A percentile compares a stretch with the other conserved stretches of the same genome.
phyloP scores from a whole-genome alignment of 164 flowering plant genomes.

The Dillenia turbinata region DNA sequence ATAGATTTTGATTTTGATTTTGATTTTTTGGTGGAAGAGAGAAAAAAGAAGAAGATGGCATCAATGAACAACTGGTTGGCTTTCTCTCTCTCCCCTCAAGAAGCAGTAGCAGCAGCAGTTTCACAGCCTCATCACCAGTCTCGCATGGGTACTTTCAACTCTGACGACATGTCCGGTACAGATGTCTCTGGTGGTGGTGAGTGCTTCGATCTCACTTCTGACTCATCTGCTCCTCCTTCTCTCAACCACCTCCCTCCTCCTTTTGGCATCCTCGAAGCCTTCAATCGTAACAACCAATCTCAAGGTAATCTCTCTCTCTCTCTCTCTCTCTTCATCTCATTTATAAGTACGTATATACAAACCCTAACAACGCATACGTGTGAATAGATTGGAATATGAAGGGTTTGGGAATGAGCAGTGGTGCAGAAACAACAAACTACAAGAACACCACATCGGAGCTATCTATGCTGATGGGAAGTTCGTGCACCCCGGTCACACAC shows the following conservation, averaged over 20 bases:
- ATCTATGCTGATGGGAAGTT: conserved; percentile 38
- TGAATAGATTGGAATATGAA: conserved; percentile 70
- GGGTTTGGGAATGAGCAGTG: conserved; percentile 28
- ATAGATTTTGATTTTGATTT: background rate
- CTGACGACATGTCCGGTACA: conserved; percentile 45
- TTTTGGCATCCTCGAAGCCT: conserved; percentile 56
- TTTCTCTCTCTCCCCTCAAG: conserved; percentile 82
- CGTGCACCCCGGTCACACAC: conserved; percentile 17
- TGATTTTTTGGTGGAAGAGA: background rate
- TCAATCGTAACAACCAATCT: conserved; percentile 42
- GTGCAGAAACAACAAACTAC: conserved; percentile 19
- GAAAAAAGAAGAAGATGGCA: conserved; percentile 28
- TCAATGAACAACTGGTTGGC: conserved; percentile 91
- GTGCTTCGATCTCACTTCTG: conserved; percentile 61
- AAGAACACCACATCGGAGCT: conserved; percentile 32
- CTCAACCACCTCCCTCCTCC: conserved; percentile 32
- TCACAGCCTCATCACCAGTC: conserved; percentile 31
- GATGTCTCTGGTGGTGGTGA: conserved; percentile 27
- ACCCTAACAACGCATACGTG: too few species aligned
- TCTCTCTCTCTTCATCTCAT: conserved; percentile 7
- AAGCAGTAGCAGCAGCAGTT: conserved; percentile 34
- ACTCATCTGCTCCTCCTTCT: conserved; percentile 41
- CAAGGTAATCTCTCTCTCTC: conserved; percentile 35
- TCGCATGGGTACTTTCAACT: conserved; percentile 31
- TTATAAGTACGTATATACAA: background rate